A percentile compares a stretch with the other conserved stretches of the same genome.
Conservation (phyloP, 176 grass and related monocot genomes). For the Lolium rigidum region DNA sequence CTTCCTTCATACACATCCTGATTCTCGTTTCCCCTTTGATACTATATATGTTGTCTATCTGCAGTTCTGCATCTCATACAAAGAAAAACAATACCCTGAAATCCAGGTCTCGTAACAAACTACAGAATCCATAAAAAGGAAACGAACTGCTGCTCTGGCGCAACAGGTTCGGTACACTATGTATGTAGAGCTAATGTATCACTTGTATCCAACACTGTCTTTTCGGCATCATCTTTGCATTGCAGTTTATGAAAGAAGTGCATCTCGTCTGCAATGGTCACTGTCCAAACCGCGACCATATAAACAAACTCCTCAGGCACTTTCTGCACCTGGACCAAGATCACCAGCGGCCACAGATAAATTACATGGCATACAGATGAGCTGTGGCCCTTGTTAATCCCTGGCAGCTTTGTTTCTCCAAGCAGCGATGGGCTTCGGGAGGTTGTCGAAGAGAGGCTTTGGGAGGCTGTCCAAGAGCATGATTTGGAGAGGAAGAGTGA, state of each 20-base stretch:
- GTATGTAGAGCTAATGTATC: constrained; percentile 26
- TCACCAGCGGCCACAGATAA: neutral
- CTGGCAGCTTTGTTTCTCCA: constrained; percentile 82
- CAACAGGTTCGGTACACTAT: constrained; percentile 43
- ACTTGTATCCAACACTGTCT: constrained; percentile 40
- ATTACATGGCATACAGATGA: neutral
- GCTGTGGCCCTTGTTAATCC: constrained; percentile 55
- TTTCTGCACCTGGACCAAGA: constrained; percentile 20
- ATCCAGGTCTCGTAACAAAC: constrained; percentile 6
- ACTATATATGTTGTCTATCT: constrained; percentile 38
- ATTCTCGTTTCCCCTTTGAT: constrained; percentile 30
- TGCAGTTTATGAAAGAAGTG: neutral
- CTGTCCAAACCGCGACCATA: neutral
- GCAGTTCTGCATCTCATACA: constrained; percentile 35
- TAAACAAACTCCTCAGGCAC: too few relatives aligned
- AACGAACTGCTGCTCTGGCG: constrained; percentile 11
- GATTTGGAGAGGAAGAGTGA: constrained; percentile 46
- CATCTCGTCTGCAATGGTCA: constrained; percentile 4
- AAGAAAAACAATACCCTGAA: constrained; percentile 33
- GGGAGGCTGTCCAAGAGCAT: constrained; percentile 64
- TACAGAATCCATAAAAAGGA: constrained; percentile 17
- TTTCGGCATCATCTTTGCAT: neutral
- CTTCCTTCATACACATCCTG: constrained; percentile 28
- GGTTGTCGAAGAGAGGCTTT: constrained; percentile 69
- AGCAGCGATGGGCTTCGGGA: constrained; percentile 59